phyloP scores from a whole-genome alignment of 805 yeast species.

The Tetrapisispora namnaoensis region DNA sequence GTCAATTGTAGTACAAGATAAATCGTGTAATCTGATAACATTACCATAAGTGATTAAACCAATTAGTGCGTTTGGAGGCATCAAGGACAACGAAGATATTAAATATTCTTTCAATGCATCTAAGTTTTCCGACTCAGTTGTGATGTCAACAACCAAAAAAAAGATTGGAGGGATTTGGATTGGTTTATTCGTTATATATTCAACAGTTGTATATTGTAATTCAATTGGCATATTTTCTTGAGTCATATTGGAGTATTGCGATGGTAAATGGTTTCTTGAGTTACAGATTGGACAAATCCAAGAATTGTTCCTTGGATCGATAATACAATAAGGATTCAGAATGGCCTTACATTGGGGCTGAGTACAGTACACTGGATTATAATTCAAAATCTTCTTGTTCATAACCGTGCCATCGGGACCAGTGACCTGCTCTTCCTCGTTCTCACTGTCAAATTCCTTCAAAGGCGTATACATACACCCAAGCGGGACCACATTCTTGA shows the following conservation, averaged over 20 bases:
- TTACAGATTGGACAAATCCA: constrained; percentile 87
- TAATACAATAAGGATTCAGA: constrained; percentile 76
- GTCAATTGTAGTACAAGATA: constrained; percentile 55
- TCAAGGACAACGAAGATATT: constrained; percentile 59
- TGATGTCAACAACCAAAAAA: constrained; percentile 75
- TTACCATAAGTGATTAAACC: constrained; percentile 83
- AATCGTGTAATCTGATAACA: constrained; percentile 82
- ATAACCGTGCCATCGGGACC: background rate
- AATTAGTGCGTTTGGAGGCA: constrained; percentile 84
- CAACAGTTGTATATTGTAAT: constrained; percentile 67
- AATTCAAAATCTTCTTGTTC: constrained; percentile 42
- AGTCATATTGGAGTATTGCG: constrained; percentile 67
- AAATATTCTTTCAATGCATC: constrained; percentile 75
- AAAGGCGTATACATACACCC: constrained; percentile 95
- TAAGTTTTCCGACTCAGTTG: constrained; percentile 83
- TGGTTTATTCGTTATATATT: constrained; percentile 74
- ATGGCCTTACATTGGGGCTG: constrained; percentile 70
- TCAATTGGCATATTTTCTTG: constrained; percentile 76
- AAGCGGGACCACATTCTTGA: constrained; percentile 85
- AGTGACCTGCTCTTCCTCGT: constrained; percentile 17
- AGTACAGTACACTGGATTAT: constrained; percentile 80
- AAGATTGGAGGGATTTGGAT: constrained; percentile 79
- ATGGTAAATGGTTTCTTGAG: constrained; percentile 69
- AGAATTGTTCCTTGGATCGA: constrained; percentile 62
- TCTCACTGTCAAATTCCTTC: constrained; percentile 63